Evolutionary conservation across 306 rosid genomes (phyloP).

Genomic region (Prunus salicina): DNA sequence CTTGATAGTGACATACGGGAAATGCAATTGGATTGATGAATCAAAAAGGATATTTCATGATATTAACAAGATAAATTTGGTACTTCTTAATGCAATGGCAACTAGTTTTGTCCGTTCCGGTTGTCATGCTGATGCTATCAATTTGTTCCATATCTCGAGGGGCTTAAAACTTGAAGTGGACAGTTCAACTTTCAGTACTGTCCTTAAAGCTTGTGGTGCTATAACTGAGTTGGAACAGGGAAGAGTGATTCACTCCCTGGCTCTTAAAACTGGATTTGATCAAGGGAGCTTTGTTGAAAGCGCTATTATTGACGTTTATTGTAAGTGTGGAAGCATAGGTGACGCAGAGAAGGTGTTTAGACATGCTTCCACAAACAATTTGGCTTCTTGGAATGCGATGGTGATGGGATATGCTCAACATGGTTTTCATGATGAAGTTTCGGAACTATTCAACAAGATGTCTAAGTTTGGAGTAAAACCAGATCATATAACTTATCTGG

Average conservation of each 20-base stretch:
- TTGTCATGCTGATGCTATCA: constrained; percentile 13
- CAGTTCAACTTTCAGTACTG: background rate
- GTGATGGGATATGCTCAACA: constrained; percentile 19
- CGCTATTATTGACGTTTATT: constrained; percentile 13
- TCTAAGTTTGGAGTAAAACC: constrained; percentile 15
- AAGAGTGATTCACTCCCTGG: background rate
- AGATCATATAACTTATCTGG: constrained; percentile 10
- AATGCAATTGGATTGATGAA: background rate
- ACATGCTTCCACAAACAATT: background rate
- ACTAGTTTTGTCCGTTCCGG: background rate
- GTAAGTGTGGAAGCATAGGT: constrained; percentile 16
- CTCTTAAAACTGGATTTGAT: constrained; percentile 16
- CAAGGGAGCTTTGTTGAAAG: constrained; percentile 18
- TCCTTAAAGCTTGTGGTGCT: constrained; percentile 19
- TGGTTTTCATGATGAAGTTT: constrained; percentile 6
- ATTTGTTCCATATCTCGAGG: constrained; percentile 8
- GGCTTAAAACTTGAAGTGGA: constrained; percentile 3
- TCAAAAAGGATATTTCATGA: background rate
- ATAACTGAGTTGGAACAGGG: constrained; percentile 9
- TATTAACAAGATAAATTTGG: background rate
- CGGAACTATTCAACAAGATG: constrained; percentile 1
- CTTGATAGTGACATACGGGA: constrained; percentile 11
- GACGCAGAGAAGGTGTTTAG: constrained; percentile 15
- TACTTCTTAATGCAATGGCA: constrained; percentile 5
- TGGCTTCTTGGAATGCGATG: constrained; percentile 20